phyloP scores from a whole-genome alignment of 352 stramenopile genomes.

The Pythium volutum region DNA sequence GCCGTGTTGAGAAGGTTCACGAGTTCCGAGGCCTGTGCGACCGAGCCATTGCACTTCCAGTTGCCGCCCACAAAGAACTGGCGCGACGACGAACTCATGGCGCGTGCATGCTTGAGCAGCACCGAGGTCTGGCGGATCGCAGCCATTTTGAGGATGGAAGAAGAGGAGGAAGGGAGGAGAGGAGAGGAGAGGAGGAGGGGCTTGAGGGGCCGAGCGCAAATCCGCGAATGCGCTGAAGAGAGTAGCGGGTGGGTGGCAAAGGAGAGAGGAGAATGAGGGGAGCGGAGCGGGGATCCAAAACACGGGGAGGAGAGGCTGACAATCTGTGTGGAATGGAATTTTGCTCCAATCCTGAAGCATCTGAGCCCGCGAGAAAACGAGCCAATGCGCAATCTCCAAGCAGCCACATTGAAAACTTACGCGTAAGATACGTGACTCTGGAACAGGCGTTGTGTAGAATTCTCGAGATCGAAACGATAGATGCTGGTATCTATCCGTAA shows the following conservation, averaged over 20 bases:
- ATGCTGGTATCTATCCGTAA: slow-evolving; percentile 9
- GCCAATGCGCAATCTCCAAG: slow-evolving; percentile 23
- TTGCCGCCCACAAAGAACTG: slow-evolving; percentile 99
- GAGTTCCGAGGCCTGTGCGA: slow-evolving; percentile 62
- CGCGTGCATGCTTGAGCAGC: slow-evolving; percentile 44
- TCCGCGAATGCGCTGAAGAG: slow-evolving; percentile 33
- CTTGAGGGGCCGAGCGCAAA: slow-evolving; percentile 39
- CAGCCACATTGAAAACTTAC: slow-evolving; percentile 9
- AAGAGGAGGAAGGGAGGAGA: slow-evolving; percentile 1
- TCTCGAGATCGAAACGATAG: neutral
- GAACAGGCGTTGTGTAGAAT: slow-evolving; percentile 2
- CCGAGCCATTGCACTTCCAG: slow-evolving; percentile 97
- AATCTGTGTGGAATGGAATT: neutral
- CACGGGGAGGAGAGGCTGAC: neutral
- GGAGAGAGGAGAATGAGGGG: neutral
- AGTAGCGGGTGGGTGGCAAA: neutral
- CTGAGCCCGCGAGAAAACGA: slow-evolving; percentile 7
- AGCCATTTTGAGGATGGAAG: slow-evolving; percentile 36
- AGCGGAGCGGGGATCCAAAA: neutral
- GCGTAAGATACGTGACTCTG: slow-evolving; percentile 6
- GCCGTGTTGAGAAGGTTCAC: slow-evolving; percentile 83
- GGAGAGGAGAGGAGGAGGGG: slow-evolving; percentile 6
- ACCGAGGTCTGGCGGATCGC: slow-evolving; percentile 34
- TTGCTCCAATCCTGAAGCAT: slow-evolving; percentile 10
- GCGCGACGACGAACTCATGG: slow-evolving; percentile 65